Conservation (phyloP, 495 filamentous ascomycete genomes). For the Aspergillus cristatus region DNA sequence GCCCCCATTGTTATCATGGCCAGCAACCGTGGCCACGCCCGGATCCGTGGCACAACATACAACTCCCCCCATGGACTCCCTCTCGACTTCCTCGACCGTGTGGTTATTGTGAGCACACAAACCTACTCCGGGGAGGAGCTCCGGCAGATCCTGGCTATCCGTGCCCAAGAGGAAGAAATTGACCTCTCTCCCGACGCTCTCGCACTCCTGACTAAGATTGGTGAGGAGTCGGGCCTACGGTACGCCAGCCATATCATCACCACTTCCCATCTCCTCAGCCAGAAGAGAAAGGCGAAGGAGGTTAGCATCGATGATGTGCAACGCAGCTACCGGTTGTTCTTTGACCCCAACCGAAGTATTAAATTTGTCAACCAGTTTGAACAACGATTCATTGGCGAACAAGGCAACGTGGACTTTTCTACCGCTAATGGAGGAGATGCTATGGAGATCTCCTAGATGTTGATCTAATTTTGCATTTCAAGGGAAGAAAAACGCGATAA, state of each 20-base stretch:
- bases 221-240: conserved; percentile 80
- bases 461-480: conserved; percentile 9
- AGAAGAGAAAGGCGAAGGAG: conserved; percentile 73
- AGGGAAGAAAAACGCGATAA: conserved; percentile 15
- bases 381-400: conserved; percentile 83
- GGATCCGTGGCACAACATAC: conserved; percentile 88
- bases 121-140: conserved; percentile 81
- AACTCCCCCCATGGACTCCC: conserved; percentile 86
- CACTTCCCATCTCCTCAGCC: conserved; percentile 70
- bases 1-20: conserved; percentile 99
- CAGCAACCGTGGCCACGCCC: conserved; percentile 90
- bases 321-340: conserved; percentile 87
- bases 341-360: conserved; percentile 77
- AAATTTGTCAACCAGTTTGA: conserved; percentile 85
- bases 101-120: conserved; percentile 93
- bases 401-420: conserved; percentile 65
- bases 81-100: conserved; percentile 90
- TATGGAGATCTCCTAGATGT: conserved; percentile 70
- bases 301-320: conserved; percentile 84
- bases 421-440: conserved; percentile 62
- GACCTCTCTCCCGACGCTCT: conserved; percentile 83
- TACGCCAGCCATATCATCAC: conserved; percentile 96
- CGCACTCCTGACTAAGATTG: conserved; percentile 88
- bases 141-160: conserved; percentile 78
- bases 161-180: conserved; percentile 92